Percentiles rank a stretch among this genome's conserved stretches.
phyloP scores from a whole-genome alignment of 495 filamentous ascomycete species.

The Penicillium coffeae region DNA sequence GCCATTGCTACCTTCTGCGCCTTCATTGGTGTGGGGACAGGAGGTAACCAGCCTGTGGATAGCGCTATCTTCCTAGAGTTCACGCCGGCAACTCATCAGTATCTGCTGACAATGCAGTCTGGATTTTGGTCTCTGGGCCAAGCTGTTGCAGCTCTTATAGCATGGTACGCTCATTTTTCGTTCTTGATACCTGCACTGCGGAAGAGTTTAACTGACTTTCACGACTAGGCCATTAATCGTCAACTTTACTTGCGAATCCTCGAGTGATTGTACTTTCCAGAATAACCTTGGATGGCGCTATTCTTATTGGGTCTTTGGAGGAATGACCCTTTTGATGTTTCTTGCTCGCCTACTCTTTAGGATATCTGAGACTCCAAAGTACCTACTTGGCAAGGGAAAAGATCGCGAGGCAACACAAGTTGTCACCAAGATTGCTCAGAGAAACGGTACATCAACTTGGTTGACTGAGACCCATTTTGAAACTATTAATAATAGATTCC shows the following conservation, averaged over 20 bases:
- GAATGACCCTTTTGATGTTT: conserved; percentile 27
- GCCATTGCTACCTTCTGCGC: conserved; percentile 20
- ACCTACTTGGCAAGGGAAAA: conserved; percentile 16
- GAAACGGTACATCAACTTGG: conserved; percentile 23
- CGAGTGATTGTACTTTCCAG: conserved; percentile 11
- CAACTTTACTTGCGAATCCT: conserved; percentile 2
- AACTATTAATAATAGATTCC: conserved; percentile 2
- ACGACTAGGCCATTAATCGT: not conserved
- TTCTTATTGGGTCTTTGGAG: conserved; percentile 24
- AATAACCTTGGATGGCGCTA: conserved; percentile 30
- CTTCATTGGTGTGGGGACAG: conserved; percentile 21
- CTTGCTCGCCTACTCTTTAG: conserved; percentile 53
- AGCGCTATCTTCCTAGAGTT: conserved; percentile 18
- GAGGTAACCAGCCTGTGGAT: conserved; percentile 21
- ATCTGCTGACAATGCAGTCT: conserved; percentile 16
- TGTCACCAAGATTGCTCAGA: conserved; percentile 20
- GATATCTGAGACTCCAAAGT: conserved; percentile 21
- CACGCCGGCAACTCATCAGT: conserved; percentile 21
- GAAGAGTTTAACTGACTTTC: not conserved
- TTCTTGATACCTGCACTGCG: too few relatives aligned
- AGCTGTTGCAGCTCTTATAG: conserved; percentile 16
- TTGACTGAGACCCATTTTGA: conserved; percentile 21
- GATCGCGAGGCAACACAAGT: conserved; percentile 22
- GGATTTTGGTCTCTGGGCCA: conserved; percentile 21
- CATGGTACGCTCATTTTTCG: conserved; percentile 20